Percentiles rank a stretch among this genome's conserved stretches.
phyloP scores from a whole-genome alignment of 129 eudicot species.

The Helianthus annuus region DNA sequence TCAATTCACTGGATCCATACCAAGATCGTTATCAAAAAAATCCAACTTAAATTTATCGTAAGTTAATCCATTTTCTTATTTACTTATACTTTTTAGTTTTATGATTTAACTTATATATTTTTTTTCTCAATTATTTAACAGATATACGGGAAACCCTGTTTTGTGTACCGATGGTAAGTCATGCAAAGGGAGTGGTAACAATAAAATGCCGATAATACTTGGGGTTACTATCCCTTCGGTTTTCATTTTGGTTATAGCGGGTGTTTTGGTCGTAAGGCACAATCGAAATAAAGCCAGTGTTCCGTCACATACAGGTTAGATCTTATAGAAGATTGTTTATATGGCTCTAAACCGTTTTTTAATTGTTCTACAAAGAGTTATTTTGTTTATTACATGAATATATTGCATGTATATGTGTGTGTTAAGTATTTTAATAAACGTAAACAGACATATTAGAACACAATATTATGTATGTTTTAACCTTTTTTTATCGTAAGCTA shows the following conservation, averaged over 20 bases:
- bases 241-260: constrained; percentile 29
- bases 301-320: constrained; percentile 18
- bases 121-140: constrained; percentile 3
- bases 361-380: background rate
- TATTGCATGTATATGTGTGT: no score
- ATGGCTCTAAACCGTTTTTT: background rate
- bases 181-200: constrained; percentile 11
- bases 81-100: background rate
- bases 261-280: constrained; percentile 26
- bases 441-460: no score
- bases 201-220: constrained; percentile 34
- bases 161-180: constrained; percentile 44
- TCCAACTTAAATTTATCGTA: constrained; percentile 47
- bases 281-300: constrained; percentile 12
- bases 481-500: no score
- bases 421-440: no score
- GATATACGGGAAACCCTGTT: constrained; percentile 53
- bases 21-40: constrained; percentile 50
- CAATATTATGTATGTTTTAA: no score
- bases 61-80: background rate
- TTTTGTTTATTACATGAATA: background rate
- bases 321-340: background rate
- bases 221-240: constrained; percentile 39
- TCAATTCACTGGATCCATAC: constrained; percentile 58
- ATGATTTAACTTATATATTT: background rate